Percentiles rank a stretch among this genome's conserved stretches.
Evolutionary conservation across 192 early-diverging fungal species (phyloP).

Genomic region (Umbelopsis sp.): DNA sequence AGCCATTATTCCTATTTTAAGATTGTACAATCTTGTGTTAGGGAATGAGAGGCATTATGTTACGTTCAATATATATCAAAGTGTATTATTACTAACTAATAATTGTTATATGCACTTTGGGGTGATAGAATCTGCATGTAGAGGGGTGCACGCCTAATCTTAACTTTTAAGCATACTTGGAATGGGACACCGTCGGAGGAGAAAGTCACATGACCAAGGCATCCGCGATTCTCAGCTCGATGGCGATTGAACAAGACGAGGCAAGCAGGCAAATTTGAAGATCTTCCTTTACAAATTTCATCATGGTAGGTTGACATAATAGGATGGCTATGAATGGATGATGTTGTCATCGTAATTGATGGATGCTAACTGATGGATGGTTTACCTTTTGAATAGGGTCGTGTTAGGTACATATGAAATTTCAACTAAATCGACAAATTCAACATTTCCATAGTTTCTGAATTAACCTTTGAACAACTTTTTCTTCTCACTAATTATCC

Average conservation of each 20-base stretch:
- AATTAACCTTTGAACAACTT: not conserved
- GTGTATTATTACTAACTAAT: too few species aligned
- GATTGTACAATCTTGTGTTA: too few species aligned
- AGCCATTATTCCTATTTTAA: too few species aligned
- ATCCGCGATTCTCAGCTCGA: not conserved
- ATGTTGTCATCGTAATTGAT: not conserved
- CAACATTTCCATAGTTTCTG: not conserved
- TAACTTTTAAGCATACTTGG: too few species aligned
- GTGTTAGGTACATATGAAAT: constrained; percentile 56
- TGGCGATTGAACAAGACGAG: not conserved
- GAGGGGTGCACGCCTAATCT: too few species aligned
- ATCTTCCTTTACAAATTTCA: constrained; percentile 17
- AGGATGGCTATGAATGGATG: not conserved
- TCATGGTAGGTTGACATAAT: not conserved
- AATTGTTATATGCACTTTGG: too few species aligned
- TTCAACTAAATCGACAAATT: not conserved
- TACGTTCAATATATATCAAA: too few species aligned
- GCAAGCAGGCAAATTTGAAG: not conserved
- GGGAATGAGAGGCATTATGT: too few species aligned
- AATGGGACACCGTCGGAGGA: too few species aligned
- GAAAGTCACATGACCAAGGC: too few species aligned
- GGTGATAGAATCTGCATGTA: too few species aligned
- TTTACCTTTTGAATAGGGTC: constrained; percentile 65
- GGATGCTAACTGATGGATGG: constrained; percentile 18
- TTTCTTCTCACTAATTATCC: not conserved